Percentiles rank a stretch among this genome's conserved stretches.
Evolutionary conservation across 768 basidiomycete species (phyloP).

Genomic region (Baorangia bicolor): DNA sequence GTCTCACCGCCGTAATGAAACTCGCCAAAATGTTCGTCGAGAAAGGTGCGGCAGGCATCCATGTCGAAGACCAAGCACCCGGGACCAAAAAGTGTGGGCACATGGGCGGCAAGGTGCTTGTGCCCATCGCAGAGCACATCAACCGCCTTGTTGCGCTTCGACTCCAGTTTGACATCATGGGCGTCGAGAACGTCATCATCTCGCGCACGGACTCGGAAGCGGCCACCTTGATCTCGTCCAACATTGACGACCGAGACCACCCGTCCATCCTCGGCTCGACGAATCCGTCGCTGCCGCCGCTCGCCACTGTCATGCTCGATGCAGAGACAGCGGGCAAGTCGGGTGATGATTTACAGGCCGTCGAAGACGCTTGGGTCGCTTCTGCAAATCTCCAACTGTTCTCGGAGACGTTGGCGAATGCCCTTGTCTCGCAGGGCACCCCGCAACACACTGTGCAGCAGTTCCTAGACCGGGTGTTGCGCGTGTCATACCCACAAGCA

Average conservation of each 20-base stretch:
- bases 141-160: constrained; percentile 97
- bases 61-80: constrained; percentile 96
- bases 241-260: constrained; percentile 97
- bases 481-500: constrained; percentile 67
- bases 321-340: constrained; percentile 81
- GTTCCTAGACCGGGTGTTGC: constrained; percentile 63
- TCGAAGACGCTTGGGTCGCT: constrained; percentile 86
- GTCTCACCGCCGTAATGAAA: constrained; percentile 98
- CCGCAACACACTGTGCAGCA: constrained; percentile 49
- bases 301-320: constrained; percentile 78
- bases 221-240: constrained; percentile 93
- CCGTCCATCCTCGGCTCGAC: constrained; percentile 93
- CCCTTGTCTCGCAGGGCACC: constrained; percentile 59
- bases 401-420: constrained; percentile 66
- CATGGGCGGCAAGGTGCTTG: constrained; percentile 95
- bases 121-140: constrained; percentile 97
- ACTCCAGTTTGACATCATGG: constrained; percentile 98
- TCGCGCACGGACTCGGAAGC: constrained; percentile 97
- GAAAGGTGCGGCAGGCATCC: constrained; percentile 96
- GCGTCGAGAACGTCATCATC: constrained; percentile 90
- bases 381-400: constrained; percentile 81
- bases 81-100: constrained; percentile 97
- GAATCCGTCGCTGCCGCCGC: constrained; percentile 63
- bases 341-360: constrained; percentile 77
- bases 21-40: constrained; percentile 99